Evolutionary conservation across 306 rosid genomes (phyloP).

Genomic region (Cicer judaicum): DNA sequence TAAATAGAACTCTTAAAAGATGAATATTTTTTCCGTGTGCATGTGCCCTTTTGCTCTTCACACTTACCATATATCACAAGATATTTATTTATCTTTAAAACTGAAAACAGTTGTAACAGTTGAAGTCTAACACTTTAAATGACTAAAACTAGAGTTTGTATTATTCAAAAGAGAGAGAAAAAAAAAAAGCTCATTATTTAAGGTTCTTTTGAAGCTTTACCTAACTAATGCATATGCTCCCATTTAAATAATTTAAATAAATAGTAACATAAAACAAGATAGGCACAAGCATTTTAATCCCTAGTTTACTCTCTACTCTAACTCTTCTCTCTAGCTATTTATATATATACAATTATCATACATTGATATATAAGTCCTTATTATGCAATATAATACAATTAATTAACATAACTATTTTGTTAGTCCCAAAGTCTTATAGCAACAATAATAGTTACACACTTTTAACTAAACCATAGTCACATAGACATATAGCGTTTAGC

Average conservation of each 20-base stretch:
- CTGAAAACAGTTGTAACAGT: background rate
- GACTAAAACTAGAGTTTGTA: background rate
- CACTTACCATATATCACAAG: too few species aligned
- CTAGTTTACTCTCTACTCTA: background rate
- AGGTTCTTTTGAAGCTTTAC: slow-evolving; percentile 31
- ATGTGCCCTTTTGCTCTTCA: background rate
- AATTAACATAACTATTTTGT: background rate
- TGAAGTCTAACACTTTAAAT: background rate
- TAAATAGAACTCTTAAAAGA: too few species aligned
- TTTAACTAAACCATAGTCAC: slow-evolving; percentile 22
- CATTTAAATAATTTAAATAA: slow-evolving; percentile 46
- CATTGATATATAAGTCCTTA: background rate
- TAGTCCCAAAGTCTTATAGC: slow-evolving; percentile 25
- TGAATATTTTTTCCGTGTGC: too few species aligned
- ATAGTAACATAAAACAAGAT: slow-evolving; percentile 30
- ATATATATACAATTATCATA: background rate
- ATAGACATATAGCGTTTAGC: slow-evolving; percentile 24
- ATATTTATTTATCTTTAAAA: background rate
- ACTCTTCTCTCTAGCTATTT: background rate
- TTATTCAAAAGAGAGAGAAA: background rate
- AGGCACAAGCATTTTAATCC: background rate
- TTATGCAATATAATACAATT: slow-evolving; percentile 10
- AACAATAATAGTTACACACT: slow-evolving; percentile 41
- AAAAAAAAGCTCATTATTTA: background rate
- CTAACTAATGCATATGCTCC: slow-evolving; percentile 27